Evolutionary conservation across 805 yeast species (phyloP), one percentile per base, ranked within the genome.

Genomic region (Lipomyces sp.): DNA sequence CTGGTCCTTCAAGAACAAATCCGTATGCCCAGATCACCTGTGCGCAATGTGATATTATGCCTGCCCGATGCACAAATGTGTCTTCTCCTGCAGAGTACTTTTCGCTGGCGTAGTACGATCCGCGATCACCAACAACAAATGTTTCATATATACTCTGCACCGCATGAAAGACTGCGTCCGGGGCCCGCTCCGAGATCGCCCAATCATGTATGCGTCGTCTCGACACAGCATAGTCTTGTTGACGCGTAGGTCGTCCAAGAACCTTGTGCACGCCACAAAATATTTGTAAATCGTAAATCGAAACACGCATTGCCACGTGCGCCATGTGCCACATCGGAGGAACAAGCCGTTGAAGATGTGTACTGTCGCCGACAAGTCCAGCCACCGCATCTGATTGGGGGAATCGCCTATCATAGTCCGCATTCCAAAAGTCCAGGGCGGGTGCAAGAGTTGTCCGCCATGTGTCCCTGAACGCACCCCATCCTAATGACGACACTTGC

Each of bases 181-280:
- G 80, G 18, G 68, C 67, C 43, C 72, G 75, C 34, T 70, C 70
- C 39, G 69, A 50, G 4, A 63, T 61, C 1, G 82, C 71, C 81
- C 86, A 79, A 43, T 73, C 77, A 33, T 70, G 65, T 18, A 84
- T 75, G 56, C 82, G 70, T 13, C 68, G 68, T 35, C 73, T 70
- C 11, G 78, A 80, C 2, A 73, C 68, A 21, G 74, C 73, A 56
- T 79, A 75, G 50, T 79, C 82, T 1, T 69, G 63, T 8, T 70
- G 69, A 4, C 79, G 77, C 10, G 84, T 81, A 34, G 71, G 72
- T 32, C 82, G 87, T 61, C 79, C 84, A 82, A 84, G 82, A 61
- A 89, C 77, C 69, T 84, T 79, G 1, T 93, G 93, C 6, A 88
- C 85, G 0, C 96, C 96, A 2, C 90, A 83, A 65, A 74, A 83